Evolutionary conservation across 176 grass and related monocot genomes (phyloP).

Genomic region (Aegilops bicornis): DNA sequence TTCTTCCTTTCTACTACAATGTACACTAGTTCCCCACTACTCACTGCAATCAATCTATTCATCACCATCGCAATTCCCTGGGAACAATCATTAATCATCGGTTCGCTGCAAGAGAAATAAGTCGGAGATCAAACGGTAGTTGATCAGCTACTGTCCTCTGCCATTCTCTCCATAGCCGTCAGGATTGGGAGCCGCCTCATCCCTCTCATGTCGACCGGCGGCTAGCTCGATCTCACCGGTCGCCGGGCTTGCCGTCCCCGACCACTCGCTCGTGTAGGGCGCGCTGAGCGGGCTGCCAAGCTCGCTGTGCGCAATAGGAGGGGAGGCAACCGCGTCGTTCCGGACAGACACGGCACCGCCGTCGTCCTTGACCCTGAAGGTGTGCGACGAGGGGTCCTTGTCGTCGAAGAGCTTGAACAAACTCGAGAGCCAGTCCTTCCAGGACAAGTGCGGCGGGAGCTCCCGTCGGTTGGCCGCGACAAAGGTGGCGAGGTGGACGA

Average conservation of each 20-base stretch:
- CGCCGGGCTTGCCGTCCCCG: neutral
- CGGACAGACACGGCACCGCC: neutral
- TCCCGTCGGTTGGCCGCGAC: constrained; percentile 2
- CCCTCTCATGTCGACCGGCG: neutral
- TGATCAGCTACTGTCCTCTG: neutral
- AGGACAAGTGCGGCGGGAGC: neutral
- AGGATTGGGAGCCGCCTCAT: neutral
- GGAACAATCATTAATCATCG: neutral
- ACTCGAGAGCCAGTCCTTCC: neutral
- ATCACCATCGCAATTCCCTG: neutral
- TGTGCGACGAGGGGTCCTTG: constrained; percentile 44
- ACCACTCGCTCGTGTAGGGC: constrained; percentile 9
- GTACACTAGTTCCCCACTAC: neutral
- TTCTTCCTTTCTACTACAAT: no score
- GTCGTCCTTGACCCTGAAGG: constrained; percentile 27
- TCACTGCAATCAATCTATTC: neutral
- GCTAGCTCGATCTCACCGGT: constrained; percentile 26
- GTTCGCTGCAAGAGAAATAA: neutral
- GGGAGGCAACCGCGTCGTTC: neutral
- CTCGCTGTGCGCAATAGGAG: neutral
- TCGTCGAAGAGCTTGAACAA: constrained; percentile 35
- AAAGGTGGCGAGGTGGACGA: constrained; percentile 34
- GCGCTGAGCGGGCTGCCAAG: constrained; percentile 24
- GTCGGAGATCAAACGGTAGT: neutral
- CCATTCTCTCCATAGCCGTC: neutral